A percentile compares a stretch with the other conserved stretches of the same genome.
These are phyloP conservation scores for Apiospora sp. DNA, from an alignment of 2,329 filamentous ascomycete species.

Conservation along the genomic window DNA sequence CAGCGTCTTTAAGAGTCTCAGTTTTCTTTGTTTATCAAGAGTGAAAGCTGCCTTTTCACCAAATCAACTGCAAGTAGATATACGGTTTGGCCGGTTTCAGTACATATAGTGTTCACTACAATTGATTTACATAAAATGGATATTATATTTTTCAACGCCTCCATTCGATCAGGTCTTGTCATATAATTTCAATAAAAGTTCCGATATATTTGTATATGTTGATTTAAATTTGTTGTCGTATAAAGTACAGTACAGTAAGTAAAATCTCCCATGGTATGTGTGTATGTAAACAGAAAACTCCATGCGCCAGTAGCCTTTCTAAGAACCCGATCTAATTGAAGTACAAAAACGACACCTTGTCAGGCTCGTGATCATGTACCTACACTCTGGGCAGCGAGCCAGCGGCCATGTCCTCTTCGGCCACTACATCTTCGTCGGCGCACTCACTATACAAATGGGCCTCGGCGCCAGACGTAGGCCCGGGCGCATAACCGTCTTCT, in stretches of 20 bases:
- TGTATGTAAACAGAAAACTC: neutral
- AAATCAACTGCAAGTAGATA: no score
- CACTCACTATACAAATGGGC: constrained; percentile 1
- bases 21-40: neutral
- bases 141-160: neutral
- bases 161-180: no score
- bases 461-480: neutral
- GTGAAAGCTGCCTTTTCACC: no score
- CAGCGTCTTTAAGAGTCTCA: no score
- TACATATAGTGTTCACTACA: no score
- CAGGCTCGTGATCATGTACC: neutral
- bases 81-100: no score
- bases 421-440: neutral
- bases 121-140: neutral
- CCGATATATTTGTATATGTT: neutral
- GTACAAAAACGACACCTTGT: neutral
- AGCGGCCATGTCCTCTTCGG: constrained; percentile 12
- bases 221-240: neutral
- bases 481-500: constrained; percentile 35
- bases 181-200: neutral
- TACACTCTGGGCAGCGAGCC: constrained; percentile 18
- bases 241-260: neutral
- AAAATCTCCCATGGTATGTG: neutral
- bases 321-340: neutral
- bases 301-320: neutral